Percentiles rank a stretch among this genome's conserved stretches.
Conservation (phyloP, 2,329 filamentous ascomycete species). For the Aspergillus transmontanensis region DNA sequence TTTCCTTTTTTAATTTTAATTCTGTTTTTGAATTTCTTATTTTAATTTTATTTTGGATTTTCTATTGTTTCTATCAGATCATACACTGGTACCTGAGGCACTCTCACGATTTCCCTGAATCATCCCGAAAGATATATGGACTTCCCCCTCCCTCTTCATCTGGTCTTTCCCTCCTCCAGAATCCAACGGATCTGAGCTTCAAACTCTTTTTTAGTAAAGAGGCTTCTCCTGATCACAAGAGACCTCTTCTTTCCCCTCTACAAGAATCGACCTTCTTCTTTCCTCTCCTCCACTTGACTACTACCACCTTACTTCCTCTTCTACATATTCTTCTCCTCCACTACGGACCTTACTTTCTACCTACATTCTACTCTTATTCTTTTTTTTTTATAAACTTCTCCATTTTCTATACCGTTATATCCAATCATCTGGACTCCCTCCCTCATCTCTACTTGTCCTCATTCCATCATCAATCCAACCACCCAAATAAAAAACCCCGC, state of each 20-base stretch:
- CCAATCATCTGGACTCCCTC: conserved; percentile 8
- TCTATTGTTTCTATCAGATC: conserved; percentile 4
- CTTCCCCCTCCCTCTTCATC: conserved; percentile 24
- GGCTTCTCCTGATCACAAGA: conserved; percentile 18
- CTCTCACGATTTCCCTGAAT: conserved; percentile 9
- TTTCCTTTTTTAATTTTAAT: conserved; percentile 8
- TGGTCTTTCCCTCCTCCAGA: conserved; percentile 16
- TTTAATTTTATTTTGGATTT: not conserved
- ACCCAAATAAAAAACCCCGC: conserved; percentile 19
- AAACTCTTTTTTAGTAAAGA: conserved; percentile 16
- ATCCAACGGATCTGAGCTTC: conserved; percentile 15
- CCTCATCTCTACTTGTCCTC: conserved; percentile 6
- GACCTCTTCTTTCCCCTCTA: conserved; percentile 10
- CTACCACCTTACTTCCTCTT: conserved; percentile 15
- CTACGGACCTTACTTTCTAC: conserved; percentile 10
- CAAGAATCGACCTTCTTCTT: conserved; percentile 17
- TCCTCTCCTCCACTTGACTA: conserved; percentile 14
- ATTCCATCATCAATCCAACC: conserved; percentile 11
- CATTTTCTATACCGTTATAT: conserved; percentile 2
- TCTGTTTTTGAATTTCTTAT: not conserved
- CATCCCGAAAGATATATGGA: conserved; percentile 19
- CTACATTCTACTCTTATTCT: conserved; percentile 15
- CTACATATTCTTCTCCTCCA: conserved; percentile 13
- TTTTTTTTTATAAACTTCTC: conserved; percentile 5
- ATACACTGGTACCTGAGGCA: conserved; percentile 4